These are phyloP conservation scores for Globisporangium okanoganense DNA, from an alignment of 352 stramenopile species.

Conservation along the genomic window DNA sequence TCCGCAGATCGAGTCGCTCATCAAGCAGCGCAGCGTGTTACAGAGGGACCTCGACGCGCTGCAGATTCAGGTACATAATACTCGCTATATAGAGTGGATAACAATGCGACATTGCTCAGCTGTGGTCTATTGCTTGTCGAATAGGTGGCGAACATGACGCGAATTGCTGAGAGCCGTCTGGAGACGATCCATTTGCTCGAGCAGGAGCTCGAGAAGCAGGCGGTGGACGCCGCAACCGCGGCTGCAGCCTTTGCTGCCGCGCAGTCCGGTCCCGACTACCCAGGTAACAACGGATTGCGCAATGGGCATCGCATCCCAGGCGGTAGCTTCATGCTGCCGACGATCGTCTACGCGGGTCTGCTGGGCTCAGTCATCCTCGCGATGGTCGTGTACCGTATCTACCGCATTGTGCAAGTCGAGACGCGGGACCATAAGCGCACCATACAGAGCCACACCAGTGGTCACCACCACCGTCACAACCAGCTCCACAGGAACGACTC, in stretches of 20 bases:
- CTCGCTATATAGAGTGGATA: neutral
- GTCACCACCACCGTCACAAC: neutral
- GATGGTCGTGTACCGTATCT: constrained; percentile 48
- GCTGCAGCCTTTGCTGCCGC: constrained; percentile 17
- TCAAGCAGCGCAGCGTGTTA: constrained; percentile 51
- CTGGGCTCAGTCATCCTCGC: constrained; percentile 42
- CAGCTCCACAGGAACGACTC: neutral
- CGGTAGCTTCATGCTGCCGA: constrained; percentile 37
- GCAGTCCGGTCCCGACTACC: constrained; percentile 7
- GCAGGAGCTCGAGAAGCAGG: constrained; percentile 61
- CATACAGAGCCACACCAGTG: neutral
- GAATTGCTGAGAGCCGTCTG: constrained; percentile 56
- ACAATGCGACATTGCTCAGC: neutral
- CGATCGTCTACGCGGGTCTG: constrained; percentile 45
- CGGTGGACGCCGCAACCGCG: constrained; percentile 40
- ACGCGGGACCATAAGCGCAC: constrained; percentile 24
- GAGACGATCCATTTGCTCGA: constrained; percentile 74
- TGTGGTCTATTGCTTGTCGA: neutral
- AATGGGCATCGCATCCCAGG: constrained; percentile 2
- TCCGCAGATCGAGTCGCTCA: constrained; percentile 65
- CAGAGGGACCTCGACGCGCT: constrained; percentile 45
- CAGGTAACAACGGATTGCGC: neutral
- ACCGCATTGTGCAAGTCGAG: constrained; percentile 45
- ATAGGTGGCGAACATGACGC: constrained; percentile 65
- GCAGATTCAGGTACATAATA: constrained; percentile 34